phyloP scores from a whole-genome alignment of 225 moss, liverwort and hornwort genomes.

The Marchantia paleacea region DNA sequence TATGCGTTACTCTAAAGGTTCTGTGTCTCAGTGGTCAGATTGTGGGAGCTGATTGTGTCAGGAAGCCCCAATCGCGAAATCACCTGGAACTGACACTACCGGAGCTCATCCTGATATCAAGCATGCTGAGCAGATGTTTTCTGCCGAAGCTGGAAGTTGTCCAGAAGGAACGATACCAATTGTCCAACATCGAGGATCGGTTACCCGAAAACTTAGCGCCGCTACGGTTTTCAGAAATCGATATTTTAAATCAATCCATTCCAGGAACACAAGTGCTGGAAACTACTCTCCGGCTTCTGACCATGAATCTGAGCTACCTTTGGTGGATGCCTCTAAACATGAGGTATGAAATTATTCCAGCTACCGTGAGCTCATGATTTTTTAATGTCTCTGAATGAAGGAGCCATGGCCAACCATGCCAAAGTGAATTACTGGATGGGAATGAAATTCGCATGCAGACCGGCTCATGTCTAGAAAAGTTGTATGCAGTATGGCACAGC shows the following conservation, averaged over 20 bases:
- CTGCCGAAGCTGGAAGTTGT: neutral
- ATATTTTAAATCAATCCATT: neutral
- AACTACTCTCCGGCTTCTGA: too few relatives aligned
- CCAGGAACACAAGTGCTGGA: too few relatives aligned
- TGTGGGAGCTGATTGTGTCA: neutral
- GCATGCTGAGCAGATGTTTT: neutral
- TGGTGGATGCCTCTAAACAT: too few relatives aligned
- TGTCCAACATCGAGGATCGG: neutral
- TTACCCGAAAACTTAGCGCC: neutral
- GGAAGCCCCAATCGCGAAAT: neutral
- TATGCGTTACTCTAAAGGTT: neutral
- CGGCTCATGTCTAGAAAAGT: too few relatives aligned
- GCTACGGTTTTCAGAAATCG: too few relatives aligned
- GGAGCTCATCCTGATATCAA: neutral
- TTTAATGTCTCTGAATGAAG: too few relatives aligned
- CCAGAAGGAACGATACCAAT: slow-evolving; percentile 3
- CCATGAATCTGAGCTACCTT: too few relatives aligned
- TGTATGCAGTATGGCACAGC: neutral
- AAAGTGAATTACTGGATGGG: too few relatives aligned
- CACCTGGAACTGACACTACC: neutral
- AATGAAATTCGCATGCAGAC: too few relatives aligned
- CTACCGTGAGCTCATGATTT: too few relatives aligned
- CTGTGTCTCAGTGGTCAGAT: neutral
- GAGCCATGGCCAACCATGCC: too few relatives aligned
- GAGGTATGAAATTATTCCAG: too few relatives aligned